These are phyloP conservation scores for Paraconiothyrium sp. DNA, from an alignment of 2,329 filamentous ascomycete species.

Conservation along the genomic window DNA sequence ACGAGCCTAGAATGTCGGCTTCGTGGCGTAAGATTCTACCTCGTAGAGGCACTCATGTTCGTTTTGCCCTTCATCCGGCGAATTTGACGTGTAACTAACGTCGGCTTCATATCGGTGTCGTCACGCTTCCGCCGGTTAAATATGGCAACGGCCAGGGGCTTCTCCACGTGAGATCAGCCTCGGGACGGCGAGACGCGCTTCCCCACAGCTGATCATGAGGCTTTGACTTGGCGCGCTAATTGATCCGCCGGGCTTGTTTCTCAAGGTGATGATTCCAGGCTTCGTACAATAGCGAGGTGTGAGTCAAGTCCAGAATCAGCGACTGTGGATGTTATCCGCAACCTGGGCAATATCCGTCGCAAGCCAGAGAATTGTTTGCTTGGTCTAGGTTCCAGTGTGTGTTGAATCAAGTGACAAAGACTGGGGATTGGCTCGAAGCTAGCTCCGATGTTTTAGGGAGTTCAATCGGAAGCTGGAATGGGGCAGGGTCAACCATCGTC, in stretches of 20 bases:
- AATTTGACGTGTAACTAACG: constrained; percentile 15
- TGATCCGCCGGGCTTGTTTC: neutral
- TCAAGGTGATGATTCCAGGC: neutral
- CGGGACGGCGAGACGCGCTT: constrained; percentile 6
- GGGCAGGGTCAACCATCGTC: neutral
- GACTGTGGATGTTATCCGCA: too few species aligned
- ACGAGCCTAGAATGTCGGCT: neutral
- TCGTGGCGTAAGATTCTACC: neutral
- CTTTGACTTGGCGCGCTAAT: constrained; percentile 1
- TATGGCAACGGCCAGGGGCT: neutral
- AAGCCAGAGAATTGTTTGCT: neutral
- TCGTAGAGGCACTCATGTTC: neutral
- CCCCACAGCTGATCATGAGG: constrained; percentile 5
- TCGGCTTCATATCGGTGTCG: constrained; percentile 22
- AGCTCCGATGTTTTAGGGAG: neutral
- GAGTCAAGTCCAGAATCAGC: neutral
- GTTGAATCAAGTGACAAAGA: neutral
- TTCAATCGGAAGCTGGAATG: neutral
- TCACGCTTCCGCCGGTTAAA: constrained; percentile 39
- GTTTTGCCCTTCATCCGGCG: constrained; percentile 30
- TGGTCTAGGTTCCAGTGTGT: neutral
- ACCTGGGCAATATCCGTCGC: neutral
- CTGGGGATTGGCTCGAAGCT: neutral
- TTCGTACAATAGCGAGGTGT: neutral
- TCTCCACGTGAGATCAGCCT: constrained; percentile 20